Conservation (phyloP, 345 rosid species). For the Crucihimalaya himalaica region DNA sequence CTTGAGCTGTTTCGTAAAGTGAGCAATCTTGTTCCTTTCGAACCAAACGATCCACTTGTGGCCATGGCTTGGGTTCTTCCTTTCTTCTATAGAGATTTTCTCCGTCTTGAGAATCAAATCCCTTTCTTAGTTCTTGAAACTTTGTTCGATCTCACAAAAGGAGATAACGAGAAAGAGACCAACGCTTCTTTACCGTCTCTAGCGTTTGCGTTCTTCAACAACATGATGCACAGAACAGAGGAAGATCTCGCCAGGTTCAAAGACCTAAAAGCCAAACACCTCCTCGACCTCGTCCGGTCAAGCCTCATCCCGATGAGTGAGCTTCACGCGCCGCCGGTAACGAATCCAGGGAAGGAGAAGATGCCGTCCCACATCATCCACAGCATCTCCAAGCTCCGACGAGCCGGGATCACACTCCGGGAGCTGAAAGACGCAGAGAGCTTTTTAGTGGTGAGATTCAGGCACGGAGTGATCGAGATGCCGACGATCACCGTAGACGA, state of each 20-base stretch:
- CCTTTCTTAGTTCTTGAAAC: constrained; percentile 68
- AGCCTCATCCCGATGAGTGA: constrained; percentile 46
- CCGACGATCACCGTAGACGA: constrained; percentile 72
- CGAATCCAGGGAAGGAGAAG: background rate
- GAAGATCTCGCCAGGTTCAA: constrained; percentile 36
- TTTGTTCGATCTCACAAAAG: constrained; percentile 51
- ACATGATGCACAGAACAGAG: constrained; percentile 48
- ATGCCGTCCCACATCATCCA: constrained; percentile 53
- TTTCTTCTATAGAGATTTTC: constrained; percentile 62
- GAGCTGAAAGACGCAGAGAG: constrained; percentile 44
- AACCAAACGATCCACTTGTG: constrained; percentile 64
- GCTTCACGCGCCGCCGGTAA: constrained; percentile 18
- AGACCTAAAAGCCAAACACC: constrained; percentile 49
- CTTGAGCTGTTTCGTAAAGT: constrained; percentile 68
- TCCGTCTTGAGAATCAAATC: constrained; percentile 55
- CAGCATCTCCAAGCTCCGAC: constrained; percentile 67
- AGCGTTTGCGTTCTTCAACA: constrained; percentile 65
- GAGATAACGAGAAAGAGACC: constrained; percentile 36
- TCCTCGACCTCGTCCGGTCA: constrained; percentile 68
- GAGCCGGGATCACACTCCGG: constrained; percentile 55
- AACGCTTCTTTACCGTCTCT: constrained; percentile 44
- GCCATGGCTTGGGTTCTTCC: constrained; percentile 77
- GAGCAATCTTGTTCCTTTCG: constrained; percentile 40
- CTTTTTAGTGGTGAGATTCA: constrained; percentile 64
- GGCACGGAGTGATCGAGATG: constrained; percentile 63